phyloP scores from a whole-genome alignment of 2,329 filamentous ascomycete genomes.

The Penicillium rolfsii region DNA sequence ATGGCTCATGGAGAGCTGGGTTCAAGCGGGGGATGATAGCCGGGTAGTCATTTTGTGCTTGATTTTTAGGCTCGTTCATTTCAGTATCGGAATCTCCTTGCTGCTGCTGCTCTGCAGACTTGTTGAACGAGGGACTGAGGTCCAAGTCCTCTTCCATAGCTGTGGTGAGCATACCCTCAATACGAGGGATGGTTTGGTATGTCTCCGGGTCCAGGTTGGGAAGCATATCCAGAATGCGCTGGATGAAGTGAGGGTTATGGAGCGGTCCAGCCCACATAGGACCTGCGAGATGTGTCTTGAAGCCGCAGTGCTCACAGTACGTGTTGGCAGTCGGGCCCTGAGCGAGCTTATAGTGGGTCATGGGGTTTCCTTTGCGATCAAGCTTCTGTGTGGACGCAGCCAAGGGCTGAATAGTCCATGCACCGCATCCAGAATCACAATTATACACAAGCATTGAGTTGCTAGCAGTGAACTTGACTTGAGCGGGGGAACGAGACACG shows the following conservation, averaged over 20 bases:
- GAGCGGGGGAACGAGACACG: slow-evolving; percentile 75
- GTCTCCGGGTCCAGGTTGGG: slow-evolving; percentile 66
- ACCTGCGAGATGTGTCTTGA: slow-evolving; percentile 82
- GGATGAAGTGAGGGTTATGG: slow-evolving; percentile 81
- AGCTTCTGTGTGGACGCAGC: slow-evolving; percentile 67
- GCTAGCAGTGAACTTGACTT: slow-evolving; percentile 86
- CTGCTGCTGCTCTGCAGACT: slow-evolving; percentile 5
- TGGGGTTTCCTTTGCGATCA: slow-evolving; percentile 71
- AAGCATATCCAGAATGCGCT: slow-evolving; percentile 73
- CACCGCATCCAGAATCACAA: slow-evolving; percentile 88
- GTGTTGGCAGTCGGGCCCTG: slow-evolving; percentile 69
- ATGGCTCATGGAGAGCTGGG: slow-evolving; percentile 68
- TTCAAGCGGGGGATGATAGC: slow-evolving; percentile 54
- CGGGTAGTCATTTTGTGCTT: slow-evolving; percentile 20
- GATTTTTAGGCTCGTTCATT: slow-evolving; percentile 19
- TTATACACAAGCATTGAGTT: slow-evolving; percentile 94
- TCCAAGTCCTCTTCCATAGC: slow-evolving; percentile 73
- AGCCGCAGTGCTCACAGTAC: slow-evolving; percentile 80
- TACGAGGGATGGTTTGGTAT: slow-evolving; percentile 78
- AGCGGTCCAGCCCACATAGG: slow-evolving; percentile 94
- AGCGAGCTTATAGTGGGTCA: slow-evolving; percentile 78
- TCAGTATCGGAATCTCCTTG: slow-evolving; percentile 14
- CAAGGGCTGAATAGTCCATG: slow-evolving; percentile 82
- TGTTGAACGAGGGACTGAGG: slow-evolving; percentile 21
- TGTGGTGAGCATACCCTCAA: slow-evolving; percentile 89